Conservation (phyloP, 1,284 basidiomycete genomes). For the Sanghuangporus weigelae region DNA sequence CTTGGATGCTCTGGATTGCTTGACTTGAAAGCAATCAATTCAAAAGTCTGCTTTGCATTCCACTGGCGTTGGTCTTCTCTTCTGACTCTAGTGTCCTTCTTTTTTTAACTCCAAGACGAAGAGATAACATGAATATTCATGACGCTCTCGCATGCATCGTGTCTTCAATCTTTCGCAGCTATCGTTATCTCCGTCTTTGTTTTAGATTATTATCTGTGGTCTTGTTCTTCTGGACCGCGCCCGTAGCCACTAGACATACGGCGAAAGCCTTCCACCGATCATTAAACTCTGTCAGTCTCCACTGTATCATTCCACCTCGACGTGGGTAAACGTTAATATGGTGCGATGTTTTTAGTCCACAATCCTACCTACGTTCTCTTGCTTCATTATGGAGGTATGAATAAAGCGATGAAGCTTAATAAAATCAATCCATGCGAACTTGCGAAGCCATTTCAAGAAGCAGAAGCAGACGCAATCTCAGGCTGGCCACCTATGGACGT, state of each 20-base stretch:
- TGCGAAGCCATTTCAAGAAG: neutral
- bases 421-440: no score
- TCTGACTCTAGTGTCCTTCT: neutral
- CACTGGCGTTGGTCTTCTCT: neutral
- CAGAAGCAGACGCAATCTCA: neutral
- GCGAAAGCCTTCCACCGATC: neutral
- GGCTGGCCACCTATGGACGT: neutral
- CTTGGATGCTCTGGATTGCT: neutral
- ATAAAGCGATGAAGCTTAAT: no score
- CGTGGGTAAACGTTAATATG: no score
- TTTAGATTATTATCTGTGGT: neutral
- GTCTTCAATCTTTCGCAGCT: neutral
- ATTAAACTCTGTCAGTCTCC: neutral
- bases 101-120: neutral
- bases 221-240: neutral
- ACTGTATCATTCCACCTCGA: no score
- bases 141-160: neutral
- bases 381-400: no score
- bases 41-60: neutral
- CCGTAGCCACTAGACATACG: neutral
- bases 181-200: neutral
- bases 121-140: neutral
- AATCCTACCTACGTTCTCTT: no score
- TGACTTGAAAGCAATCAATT: neutral
- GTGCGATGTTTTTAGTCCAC: no score